Percentiles rank a stretch among this genome's conserved stretches.
Conservation (phyloP, 345 rosid species). For the Citrus maxima region DNA sequence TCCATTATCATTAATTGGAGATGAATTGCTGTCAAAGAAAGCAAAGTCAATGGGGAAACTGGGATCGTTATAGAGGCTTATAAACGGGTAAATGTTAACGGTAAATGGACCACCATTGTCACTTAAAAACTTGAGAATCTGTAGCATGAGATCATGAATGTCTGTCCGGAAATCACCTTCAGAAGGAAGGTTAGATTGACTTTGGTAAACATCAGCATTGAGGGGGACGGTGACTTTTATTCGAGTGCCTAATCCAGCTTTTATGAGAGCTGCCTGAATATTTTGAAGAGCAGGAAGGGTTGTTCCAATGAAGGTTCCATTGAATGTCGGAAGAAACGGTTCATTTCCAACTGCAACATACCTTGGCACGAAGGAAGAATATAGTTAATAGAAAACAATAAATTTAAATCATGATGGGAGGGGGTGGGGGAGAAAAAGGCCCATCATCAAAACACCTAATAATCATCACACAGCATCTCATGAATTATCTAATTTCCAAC, state of each 20-base stretch:
- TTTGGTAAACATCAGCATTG: slow-evolving; percentile 65
- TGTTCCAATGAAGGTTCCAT: slow-evolving; percentile 40
- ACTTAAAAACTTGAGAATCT: slow-evolving; percentile 51
- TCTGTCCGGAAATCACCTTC: slow-evolving; percentile 55
- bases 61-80: slow-evolving; percentile 55
- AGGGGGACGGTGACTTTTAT: slow-evolving; percentile 64
- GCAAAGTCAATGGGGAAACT: slow-evolving; percentile 63
- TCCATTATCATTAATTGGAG: slow-evolving; percentile 50
- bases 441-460: not conserved
- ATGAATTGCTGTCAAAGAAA: slow-evolving; percentile 50
- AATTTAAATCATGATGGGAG: not conserved
- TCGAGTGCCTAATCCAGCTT: slow-evolving; percentile 52
- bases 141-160: slow-evolving; percentile 49
- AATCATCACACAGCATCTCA: not conserved
- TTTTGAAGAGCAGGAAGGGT: slow-evolving; percentile 66
- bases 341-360: slow-evolving; percentile 74
- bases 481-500: not conserved
- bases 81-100: slow-evolving; percentile 66
- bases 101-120: slow-evolving; percentile 53
- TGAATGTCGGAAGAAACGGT: slow-evolving; percentile 52
- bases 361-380: slow-evolving; percentile 19
- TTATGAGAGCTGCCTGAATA: slow-evolving; percentile 60
- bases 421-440: not conserved
- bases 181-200: slow-evolving; percentile 39
- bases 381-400: not conserved